A percentile compares a stretch with the other conserved stretches of the same genome.
Evolutionary conservation across 2,329 filamentous ascomycete genomes (phyloP).

Genomic region (Colletotrichum tamarilloi): DNA sequence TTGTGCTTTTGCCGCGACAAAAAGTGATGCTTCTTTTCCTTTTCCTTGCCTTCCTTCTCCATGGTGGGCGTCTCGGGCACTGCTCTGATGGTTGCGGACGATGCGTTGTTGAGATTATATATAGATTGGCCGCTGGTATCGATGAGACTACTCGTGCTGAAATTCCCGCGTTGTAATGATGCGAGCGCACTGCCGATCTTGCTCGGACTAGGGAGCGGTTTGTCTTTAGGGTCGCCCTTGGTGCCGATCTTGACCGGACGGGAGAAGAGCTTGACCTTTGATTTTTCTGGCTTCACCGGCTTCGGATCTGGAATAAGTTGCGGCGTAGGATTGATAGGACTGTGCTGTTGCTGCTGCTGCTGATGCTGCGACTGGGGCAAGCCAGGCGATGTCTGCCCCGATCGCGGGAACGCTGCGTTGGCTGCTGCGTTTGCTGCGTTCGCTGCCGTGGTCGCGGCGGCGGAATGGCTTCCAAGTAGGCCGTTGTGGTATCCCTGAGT

Average conservation of each 20-base stretch:
- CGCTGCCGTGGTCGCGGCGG: conserved; percentile 77
- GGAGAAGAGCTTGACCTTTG: conserved; percentile 85
- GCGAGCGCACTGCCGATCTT: conserved; percentile 76
- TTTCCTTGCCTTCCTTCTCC: conserved; percentile 70
- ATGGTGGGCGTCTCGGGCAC: conserved; percentile 61
- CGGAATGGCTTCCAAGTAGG: conserved; percentile 67
- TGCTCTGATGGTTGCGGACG: conserved; percentile 77
- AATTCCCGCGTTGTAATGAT: conserved; percentile 73
- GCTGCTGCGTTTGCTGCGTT: conserved; percentile 75
- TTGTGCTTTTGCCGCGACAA: conserved; percentile 84
- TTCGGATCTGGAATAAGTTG: conserved; percentile 62
- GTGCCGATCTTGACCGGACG: conserved; percentile 80
- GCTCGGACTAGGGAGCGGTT: conserved; percentile 77
- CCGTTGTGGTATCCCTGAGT: conserved; percentile 69
- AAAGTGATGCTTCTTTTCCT: conserved; percentile 84
- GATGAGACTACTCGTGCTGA: conserved; percentile 76
- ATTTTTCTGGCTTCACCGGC: conserved; percentile 71
- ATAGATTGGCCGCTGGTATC: conserved; percentile 72
- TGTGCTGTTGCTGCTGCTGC: conserved; percentile 44
- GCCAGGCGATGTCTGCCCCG: conserved; percentile 63
- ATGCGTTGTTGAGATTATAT: conserved; percentile 81
- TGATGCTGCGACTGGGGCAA: conserved; percentile 46
- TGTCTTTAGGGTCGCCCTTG: conserved; percentile 74
- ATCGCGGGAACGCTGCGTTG: conserved; percentile 78
- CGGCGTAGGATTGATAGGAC: conserved; percentile 50